Evolutionary conservation across 768 basidiomycete genomes (phyloP).

Genomic region (Filobasidium wieringae): DNA sequence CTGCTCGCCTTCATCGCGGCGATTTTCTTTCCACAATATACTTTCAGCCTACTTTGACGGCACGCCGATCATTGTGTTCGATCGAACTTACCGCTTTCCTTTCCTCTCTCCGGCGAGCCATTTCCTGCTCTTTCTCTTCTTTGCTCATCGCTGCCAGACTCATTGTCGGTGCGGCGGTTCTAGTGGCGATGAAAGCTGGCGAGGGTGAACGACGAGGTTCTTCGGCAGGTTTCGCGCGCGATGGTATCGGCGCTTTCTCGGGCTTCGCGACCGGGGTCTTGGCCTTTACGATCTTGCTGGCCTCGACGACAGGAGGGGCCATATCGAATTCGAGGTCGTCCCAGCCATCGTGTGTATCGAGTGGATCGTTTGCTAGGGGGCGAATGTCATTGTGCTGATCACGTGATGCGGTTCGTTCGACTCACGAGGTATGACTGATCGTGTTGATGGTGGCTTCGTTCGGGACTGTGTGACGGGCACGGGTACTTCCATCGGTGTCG

Average conservation of each 20-base stretch:
- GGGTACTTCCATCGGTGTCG: slow-evolving; percentile 26
- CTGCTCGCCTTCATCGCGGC: slow-evolving; percentile 39
- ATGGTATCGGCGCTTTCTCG: background rate
- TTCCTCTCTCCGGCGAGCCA: slow-evolving; percentile 83
- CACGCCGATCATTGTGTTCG: slow-evolving; percentile 40
- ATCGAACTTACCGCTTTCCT: slow-evolving; percentile 57
- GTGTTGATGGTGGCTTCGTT: too few species aligned
- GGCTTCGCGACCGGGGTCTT: too few species aligned
- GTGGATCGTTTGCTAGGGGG: background rate
- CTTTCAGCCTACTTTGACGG: slow-evolving; percentile 25
- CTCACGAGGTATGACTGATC: background rate
- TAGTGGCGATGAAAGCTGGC: background rate
- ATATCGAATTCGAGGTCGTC: too few species aligned
- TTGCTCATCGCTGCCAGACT: slow-evolving; percentile 54
- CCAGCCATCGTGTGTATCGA: too few species aligned
- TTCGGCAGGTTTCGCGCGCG: background rate
- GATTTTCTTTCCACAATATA: slow-evolving; percentile 22
- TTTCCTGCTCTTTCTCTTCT: slow-evolving; percentile 87
- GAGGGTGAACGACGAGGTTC: background rate
- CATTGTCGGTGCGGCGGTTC: slow-evolving; percentile 5
- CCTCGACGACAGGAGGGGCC: too few species aligned
- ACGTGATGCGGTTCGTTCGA: background rate
- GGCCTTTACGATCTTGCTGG: too few species aligned
- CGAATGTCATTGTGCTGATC: background rate
- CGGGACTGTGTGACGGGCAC: too few species aligned